phyloP scores from a whole-genome alignment of 495 filamentous ascomycete genomes.

The Neurospora pannonica region DNA sequence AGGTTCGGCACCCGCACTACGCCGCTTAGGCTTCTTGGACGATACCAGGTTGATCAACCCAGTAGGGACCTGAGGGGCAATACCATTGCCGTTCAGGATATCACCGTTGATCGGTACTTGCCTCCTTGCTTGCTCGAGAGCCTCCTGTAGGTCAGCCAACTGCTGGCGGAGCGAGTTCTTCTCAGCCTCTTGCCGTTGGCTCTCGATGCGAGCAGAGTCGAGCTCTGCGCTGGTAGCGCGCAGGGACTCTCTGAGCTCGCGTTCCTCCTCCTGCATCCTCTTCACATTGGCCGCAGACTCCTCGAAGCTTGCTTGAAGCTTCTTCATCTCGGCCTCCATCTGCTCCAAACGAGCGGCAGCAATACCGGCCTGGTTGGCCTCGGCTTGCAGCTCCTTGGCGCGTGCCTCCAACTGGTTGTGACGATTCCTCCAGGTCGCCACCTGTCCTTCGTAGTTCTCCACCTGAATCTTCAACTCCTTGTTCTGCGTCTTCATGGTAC shows the following conservation, averaged over 20 bases:
- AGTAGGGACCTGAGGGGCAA: constrained; percentile 44
- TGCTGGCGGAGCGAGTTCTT: constrained; percentile 78
- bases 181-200: constrained; percentile 66
- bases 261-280: constrained; percentile 87
- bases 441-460: constrained; percentile 90
- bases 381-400: constrained; percentile 85
- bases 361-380: constrained; percentile 97
- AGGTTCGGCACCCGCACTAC: constrained; percentile 86
- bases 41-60: constrained; percentile 95
- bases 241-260: constrained; percentile 67
- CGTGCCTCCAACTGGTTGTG: constrained; percentile 87
- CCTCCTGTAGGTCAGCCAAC: constrained; percentile 80
- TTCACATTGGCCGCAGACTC: constrained; percentile 83
- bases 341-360: constrained; percentile 76
- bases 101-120: constrained; percentile 56
- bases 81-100: constrained; percentile 51
- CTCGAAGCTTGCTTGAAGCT: constrained; percentile 74
- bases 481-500: constrained; percentile 86
- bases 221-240: constrained; percentile 67
- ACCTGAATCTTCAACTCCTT: constrained; percentile 80
- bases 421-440: constrained; percentile 86
- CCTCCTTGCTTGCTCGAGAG: constrained; percentile 78
- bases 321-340: constrained; percentile 91
- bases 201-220: constrained; percentile 59
- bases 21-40: constrained; percentile 91